These are phyloP conservation scores for Colletotrichum theobromicola DNA, from an alignment of 2,329 filamentous ascomycete genomes.

Conservation along the genomic window DNA sequence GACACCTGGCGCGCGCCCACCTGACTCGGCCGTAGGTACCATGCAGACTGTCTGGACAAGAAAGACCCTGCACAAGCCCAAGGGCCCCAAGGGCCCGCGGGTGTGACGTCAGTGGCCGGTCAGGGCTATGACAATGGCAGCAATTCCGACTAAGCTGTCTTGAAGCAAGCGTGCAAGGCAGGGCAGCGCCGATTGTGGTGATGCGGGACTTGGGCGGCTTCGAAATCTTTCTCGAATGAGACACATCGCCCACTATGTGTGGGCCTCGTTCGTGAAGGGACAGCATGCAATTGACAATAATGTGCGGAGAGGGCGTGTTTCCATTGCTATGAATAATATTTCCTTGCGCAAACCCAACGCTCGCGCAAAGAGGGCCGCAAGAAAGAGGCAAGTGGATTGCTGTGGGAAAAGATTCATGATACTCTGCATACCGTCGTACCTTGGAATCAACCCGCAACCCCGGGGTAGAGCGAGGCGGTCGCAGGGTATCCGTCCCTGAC, in stretches of 20 bases:
- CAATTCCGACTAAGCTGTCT: background rate
- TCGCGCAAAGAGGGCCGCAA: background rate
- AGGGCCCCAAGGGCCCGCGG: conserved; percentile 1
- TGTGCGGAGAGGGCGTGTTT: background rate
- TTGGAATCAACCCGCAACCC: background rate
- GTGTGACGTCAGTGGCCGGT: conserved; percentile 11
- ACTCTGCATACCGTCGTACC: background rate
- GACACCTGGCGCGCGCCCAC: background rate
- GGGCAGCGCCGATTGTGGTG: background rate
- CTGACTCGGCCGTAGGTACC: conserved; percentile 14
- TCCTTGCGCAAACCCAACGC: background rate
- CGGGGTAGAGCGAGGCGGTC: background rate
- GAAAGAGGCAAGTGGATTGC: background rate
- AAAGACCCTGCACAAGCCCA: conserved; percentile 14
- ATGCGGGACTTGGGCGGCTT: background rate
- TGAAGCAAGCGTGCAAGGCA: background rate
- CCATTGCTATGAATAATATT: background rate
- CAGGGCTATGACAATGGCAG: background rate
- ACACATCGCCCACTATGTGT: background rate
- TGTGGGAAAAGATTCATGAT: background rate
- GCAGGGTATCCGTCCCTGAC: background rate
- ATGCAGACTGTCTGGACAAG: background rate
- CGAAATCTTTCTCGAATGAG: background rate
- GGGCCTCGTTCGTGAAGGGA: background rate
- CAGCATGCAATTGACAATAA: background rate